These are phyloP conservation scores for Durotheca rogersii DNA, from an alignment of 495 filamentous ascomycete genomes.

Conservation along the genomic window DNA sequence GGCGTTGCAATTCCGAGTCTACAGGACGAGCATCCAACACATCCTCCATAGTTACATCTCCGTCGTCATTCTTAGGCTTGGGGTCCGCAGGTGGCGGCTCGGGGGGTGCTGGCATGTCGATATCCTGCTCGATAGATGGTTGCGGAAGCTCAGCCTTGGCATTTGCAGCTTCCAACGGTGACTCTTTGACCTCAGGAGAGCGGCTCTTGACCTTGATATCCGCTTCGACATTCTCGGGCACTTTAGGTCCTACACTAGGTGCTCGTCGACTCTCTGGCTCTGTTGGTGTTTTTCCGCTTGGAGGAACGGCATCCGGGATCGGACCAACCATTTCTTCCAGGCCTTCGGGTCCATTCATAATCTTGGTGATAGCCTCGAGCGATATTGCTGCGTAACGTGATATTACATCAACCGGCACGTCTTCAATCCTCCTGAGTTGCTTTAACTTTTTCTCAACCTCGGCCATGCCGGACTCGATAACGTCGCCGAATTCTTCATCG, in stretches of 20 bases:
- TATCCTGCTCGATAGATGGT: slow-evolving; percentile 32
- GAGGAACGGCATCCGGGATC: slow-evolving; percentile 34
- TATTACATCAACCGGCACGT: slow-evolving; percentile 31
- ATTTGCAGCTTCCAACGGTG: slow-evolving; percentile 21
- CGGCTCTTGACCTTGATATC: slow-evolving; percentile 26
- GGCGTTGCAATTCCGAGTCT: slow-evolving; percentile 28
- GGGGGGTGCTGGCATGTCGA: slow-evolving; percentile 19
- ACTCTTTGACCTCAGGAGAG: slow-evolving; percentile 17
- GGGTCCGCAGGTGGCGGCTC: slow-evolving; percentile 21
- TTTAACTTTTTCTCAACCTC: slow-evolving; percentile 46
- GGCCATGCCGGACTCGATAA: slow-evolving; percentile 48
- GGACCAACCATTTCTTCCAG: slow-evolving; percentile 38
- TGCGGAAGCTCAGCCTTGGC: slow-evolving; percentile 23
- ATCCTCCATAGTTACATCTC: slow-evolving; percentile 43
- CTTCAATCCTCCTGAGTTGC: slow-evolving; percentile 36
- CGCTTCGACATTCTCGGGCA: slow-evolving; percentile 27
- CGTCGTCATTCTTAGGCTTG: slow-evolving; percentile 28
- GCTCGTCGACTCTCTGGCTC: slow-evolving; percentile 45
- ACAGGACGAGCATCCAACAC: slow-evolving; percentile 40
- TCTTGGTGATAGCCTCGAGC: slow-evolving; percentile 36
- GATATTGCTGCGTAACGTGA: slow-evolving; percentile 38
- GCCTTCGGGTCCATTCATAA: slow-evolving; percentile 37
- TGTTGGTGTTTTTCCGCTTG: slow-evolving; percentile 35
- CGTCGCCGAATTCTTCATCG: slow-evolving; percentile 54
- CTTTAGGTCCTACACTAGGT: slow-evolving; percentile 33